Evolutionary conservation across 2,329 filamentous ascomycete species (phyloP).

Genomic region (Gaeumannomyces tritici): DNA sequence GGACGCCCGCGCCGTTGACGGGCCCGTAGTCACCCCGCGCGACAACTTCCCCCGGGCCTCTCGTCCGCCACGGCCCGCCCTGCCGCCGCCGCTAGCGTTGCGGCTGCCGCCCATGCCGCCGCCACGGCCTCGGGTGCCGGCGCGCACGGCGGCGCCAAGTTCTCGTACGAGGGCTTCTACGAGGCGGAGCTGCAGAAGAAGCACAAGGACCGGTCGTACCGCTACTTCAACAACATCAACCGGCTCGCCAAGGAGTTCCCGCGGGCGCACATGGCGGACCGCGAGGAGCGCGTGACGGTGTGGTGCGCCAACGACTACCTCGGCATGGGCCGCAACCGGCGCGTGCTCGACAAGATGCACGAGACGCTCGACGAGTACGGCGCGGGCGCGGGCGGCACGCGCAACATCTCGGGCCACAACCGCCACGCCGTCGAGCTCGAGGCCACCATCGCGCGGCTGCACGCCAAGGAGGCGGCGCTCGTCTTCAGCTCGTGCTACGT

Average conservation of each 20-base stretch:
- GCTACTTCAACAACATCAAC: constrained; percentile 99
- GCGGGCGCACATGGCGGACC: constrained; percentile 77
- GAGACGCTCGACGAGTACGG: constrained; percentile 90
- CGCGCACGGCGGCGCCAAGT: constrained; percentile 43
- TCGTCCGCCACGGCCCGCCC: background rate
- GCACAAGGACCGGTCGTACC: constrained; percentile 98
- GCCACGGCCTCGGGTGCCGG: constrained; percentile 12
- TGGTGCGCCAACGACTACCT: constrained; percentile 99
- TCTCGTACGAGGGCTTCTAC: constrained; percentile 91
- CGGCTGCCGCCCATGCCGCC: constrained; percentile 1
- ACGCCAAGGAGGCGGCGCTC: constrained; percentile 83
- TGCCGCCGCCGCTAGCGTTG: constrained; percentile 8
- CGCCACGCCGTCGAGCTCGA: constrained; percentile 84
- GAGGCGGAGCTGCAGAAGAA: constrained; percentile 87
- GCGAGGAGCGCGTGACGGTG: constrained; percentile 82
- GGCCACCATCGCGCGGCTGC: constrained; percentile 71
- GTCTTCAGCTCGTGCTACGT: constrained; percentile 98
- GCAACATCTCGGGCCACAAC: constrained; percentile 98
- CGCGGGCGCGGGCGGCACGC: constrained; percentile 86
- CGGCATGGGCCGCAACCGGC: constrained; percentile 87
- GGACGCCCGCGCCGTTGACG: constrained; percentile 69
- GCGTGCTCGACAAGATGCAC: constrained; percentile 87
- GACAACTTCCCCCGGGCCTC: constrained; percentile 32
- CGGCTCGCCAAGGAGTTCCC: constrained; percentile 94
- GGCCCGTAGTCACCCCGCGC: constrained; percentile 34